Evolutionary conservation across 352 stramenopile species (phyloP), one percentile per base, ranked within the genome.

Genomic region (Globisporangium abappressorium): DNA sequence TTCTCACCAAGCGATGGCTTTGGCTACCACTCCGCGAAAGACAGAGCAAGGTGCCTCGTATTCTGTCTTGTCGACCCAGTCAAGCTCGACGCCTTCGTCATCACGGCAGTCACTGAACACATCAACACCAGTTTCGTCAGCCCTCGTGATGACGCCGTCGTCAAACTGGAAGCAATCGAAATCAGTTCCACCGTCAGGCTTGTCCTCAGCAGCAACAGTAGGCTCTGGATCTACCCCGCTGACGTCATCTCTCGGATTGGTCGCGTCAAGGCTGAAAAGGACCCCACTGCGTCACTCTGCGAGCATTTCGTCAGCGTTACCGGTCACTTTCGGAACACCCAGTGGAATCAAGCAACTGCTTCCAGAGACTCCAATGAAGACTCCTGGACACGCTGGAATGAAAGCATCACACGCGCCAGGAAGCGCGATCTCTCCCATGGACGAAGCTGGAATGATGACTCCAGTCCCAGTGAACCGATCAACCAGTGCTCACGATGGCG

Each of bases 41-140:
- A 8, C 30, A 28, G 55, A 62, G 33, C 57, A 56, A 22, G 2
- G 6, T 18, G 30, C 38, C 7, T 63, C 66, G 54, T 71, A 66
- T 41, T 65, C 47, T 3, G 57, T 70, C 3, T 6, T 70, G 18
- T 41, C 57, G 15, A 65, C 55, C 18, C 64, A 63, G 26, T 30
- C 62, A 7, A 41, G 18, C 3, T 41, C 54, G 8, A 68, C 61
- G 8, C 66, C 55, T 8, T 61, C 55, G 1, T 18, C 14, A 54
- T 28, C 57, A 1, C 46, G 47, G 2, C 57, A 57, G 24, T 38
- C 62, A 12, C 47, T 67, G 30, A 24, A 66, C 22, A 57, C 69
- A 2, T 65, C 46, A 22, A 87, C 78, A 5, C 78, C 78, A 28
- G 61, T 64, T 2, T 56, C 57, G 12, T 65, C 67, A 22, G 12